Evolutionary conservation across 2,329 filamentous ascomycete genomes (phyloP).

Genomic region (Aspergillus flavus): DNA sequence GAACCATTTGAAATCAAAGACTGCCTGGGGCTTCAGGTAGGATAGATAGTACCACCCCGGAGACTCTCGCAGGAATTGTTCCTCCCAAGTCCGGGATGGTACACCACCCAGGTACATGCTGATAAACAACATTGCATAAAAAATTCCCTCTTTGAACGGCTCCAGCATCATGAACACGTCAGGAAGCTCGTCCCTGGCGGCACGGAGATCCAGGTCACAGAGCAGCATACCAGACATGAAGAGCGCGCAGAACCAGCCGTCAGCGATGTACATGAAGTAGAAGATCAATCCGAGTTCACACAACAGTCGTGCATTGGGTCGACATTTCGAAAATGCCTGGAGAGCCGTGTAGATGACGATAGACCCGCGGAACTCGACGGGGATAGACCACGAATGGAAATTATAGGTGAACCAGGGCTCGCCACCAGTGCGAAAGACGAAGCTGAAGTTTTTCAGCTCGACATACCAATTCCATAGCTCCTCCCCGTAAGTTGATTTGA

Average conservation of each 20-base stretch:
- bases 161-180: constrained; percentile 49
- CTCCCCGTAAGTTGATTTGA: constrained; percentile 46
- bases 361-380: constrained; percentile 65
- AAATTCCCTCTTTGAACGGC: constrained; percentile 55
- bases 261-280: constrained; percentile 70
- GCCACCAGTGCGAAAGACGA: constrained; percentile 62
- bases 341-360: constrained; percentile 63
- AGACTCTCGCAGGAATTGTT: constrained; percentile 54
- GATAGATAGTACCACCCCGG: constrained; percentile 65
- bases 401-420: constrained; percentile 62
- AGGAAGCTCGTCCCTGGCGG: constrained; percentile 55
- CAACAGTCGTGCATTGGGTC: constrained; percentile 57
- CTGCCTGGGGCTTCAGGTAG: constrained; percentile 65
- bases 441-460: constrained; percentile 71
- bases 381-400: constrained; percentile 65
- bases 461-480: constrained; percentile 56
- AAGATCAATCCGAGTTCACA: constrained; percentile 57
- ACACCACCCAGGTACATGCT: constrained; percentile 64
- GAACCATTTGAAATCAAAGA: constrained; percentile 70
- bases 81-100: constrained; percentile 55
- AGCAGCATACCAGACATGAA: constrained; percentile 65
- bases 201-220: constrained; percentile 62
- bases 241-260: constrained; percentile 64
- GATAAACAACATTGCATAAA: constrained; percentile 54
- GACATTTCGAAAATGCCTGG: constrained; percentile 60